These are phyloP conservation scores for Recurvomyces mirabilis DNA, from an alignment of 495 filamentous ascomycete genomes.

Conservation along the genomic window DNA sequence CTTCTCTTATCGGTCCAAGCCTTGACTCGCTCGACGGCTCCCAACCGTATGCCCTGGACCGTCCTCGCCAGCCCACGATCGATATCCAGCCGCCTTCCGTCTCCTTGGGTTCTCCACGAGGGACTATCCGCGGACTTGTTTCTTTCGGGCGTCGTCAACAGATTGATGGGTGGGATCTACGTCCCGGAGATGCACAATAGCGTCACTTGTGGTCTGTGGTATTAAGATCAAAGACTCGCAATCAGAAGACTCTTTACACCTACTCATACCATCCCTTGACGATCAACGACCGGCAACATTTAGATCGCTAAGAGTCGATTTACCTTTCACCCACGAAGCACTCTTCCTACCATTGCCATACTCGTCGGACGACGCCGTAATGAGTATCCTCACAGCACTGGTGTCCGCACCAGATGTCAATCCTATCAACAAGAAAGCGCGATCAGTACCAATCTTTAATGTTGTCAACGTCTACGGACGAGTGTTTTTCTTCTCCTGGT, in stretches of 20 bases:
- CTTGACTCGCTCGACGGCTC: not conserved
- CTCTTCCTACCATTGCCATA: too few relatives aligned
- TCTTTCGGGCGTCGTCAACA: not conserved
- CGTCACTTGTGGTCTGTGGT: conserved; percentile 2
- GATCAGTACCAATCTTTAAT: conserved; percentile 71
- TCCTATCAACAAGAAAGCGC: conserved; percentile 43
- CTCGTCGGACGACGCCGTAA: too few relatives aligned
- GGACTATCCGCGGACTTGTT: conserved; percentile 11
- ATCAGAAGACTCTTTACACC: not conserved
- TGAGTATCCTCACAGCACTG: too few relatives aligned
- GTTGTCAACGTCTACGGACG: conserved; percentile 71
- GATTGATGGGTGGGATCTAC: not conserved
- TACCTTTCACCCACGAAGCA: too few relatives aligned
- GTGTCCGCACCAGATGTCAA: conserved; percentile 31
- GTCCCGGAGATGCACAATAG: conserved; percentile 7
- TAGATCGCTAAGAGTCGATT: too few relatives aligned
- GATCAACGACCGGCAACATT: too few relatives aligned
- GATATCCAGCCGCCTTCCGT: too few relatives aligned
- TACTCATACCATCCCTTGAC: not conserved
- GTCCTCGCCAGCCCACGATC: too few relatives aligned
- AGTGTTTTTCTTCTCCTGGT: conserved; percentile 90
- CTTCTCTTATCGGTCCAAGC: conserved; percentile 2
- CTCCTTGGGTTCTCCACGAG: too few relatives aligned
- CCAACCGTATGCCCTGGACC: too few relatives aligned
- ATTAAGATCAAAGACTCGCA: conserved; percentile 6